These are phyloP conservation scores for Rhododendron mucronatum DNA, from an alignment of 148 eudicot genomes.

Conservation along the genomic window DNA sequence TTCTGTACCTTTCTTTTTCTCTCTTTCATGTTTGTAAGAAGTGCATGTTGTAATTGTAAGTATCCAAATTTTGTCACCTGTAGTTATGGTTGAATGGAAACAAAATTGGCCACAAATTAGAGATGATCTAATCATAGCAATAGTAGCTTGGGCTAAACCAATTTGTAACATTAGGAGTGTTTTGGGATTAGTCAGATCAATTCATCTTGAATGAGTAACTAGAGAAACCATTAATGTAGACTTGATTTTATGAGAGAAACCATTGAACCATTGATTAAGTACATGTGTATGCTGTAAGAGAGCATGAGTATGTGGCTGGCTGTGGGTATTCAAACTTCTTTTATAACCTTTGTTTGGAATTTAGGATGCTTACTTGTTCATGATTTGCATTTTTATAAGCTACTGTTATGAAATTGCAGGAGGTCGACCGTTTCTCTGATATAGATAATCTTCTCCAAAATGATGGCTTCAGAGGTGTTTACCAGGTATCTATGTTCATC, in stretches of 20 bases:
- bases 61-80: too few species aligned
- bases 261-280: not conserved
- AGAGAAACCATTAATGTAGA: not conserved
- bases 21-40: too few species aligned
- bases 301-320: not conserved
- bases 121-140: too few species aligned
- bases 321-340: not conserved
- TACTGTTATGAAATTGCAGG: conserved; percentile 37
- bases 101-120: too few species aligned
- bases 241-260: not conserved
- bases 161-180: too few species aligned
- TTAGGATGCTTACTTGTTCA: not conserved
- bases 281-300: not conserved
- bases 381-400: not conserved
- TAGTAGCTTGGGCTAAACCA: too few species aligned
- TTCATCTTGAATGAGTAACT: not conserved
- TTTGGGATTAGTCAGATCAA: not conserved
- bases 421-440: conserved; percentile 80
- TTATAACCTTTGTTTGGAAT: not conserved
- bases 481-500: conserved; percentile 44
- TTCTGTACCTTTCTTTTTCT: too few species aligned
- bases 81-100: too few species aligned
- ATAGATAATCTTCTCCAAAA: conserved; percentile 41
- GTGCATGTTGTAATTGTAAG: too few species aligned
- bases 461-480: conserved; percentile 66